Evolutionary conservation across 1,284 basidiomycete genomes (phyloP), one percentile per base, ranked within the genome.

Genomic region (Rhodofomes roseus): DNA sequence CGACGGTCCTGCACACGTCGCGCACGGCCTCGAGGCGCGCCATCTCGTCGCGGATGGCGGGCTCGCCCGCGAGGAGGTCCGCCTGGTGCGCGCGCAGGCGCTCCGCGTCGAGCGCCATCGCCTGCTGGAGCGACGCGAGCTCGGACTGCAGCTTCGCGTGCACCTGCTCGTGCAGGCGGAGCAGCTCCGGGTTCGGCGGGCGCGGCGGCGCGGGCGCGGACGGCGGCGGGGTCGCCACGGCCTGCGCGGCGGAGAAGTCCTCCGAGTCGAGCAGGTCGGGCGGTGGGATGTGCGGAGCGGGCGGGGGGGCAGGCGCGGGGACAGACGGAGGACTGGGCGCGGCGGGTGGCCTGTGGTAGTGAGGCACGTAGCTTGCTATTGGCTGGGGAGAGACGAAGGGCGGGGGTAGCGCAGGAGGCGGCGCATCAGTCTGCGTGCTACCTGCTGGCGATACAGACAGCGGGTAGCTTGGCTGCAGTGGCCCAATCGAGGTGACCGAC

Each of bases 11-110:
- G 75, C 97, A 99, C 9, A 99, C 95, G 66, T 93, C 92, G 60
- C 89, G 82, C n/a, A 99, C 97, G 23, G 95, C 96, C 73, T 92
- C 89, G 27, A 99, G 79, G n/a, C 97, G 83, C 4, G 88, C 91
- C 87, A 94, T 95, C 77, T 99, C 97, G 76, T 99, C 97, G 53
- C 86, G 82, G 62, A 99, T 92, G 4, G 96, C 96, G 18, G 95
- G 95, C 70, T 90, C 89, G 2, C 96, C 97, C 52, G 89, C 84
- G 51, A 92, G 83, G 60, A 99, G 83, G 77, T 98, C 95, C 48
- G 83, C 76, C 66, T 92, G 88, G 61, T 96, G 85, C 43, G 90
- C 85, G 51, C 87, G 83, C 52, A 98, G 80, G 40, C 92, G 88
- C 65, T 89, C 84, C 37, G 87, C 83, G 66, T 94, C 90, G 36